Conservation (phyloP, 495 filamentous ascomycete species). For the Trichoderma orchidacearum region DNA sequence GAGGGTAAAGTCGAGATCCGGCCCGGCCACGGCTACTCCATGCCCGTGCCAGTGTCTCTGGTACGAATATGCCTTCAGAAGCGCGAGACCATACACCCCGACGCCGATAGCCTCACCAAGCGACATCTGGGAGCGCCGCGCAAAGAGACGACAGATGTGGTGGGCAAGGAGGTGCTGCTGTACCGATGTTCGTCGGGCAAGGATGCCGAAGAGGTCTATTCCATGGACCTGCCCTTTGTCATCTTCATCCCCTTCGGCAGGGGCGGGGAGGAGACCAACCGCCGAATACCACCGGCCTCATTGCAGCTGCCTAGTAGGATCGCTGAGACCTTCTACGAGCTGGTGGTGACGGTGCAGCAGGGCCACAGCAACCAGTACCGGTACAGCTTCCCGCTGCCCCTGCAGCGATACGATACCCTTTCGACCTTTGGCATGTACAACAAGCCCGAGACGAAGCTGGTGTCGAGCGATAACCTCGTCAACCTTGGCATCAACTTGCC, state of each 20-base stretch:
- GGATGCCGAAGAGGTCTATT: constrained; percentile 74
- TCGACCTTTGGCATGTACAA: constrained; percentile 99
- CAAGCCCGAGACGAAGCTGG: constrained; percentile 75
- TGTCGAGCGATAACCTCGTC: constrained; percentile 78
- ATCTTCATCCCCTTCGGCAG: constrained; percentile 93
- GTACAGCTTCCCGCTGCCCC: constrained; percentile 81
- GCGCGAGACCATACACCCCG: constrained; percentile 91
- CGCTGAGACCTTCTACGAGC: constrained; percentile 92
- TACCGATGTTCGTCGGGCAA: constrained; percentile 74
- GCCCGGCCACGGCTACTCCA: constrained; percentile 66
- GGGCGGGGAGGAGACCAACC: constrained; percentile 73
- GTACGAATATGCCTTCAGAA: constrained; percentile 89
- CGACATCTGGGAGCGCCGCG: constrained; percentile 84
- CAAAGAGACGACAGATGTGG: constrained; percentile 80
- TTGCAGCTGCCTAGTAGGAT: constrained; percentile 81
- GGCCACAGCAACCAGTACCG: constrained; percentile 73
- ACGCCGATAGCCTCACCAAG: constrained; percentile 84
- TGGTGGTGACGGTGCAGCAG: constrained; percentile 92
- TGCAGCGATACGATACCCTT: constrained; percentile 85
- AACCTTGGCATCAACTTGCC: constrained; percentile 83
- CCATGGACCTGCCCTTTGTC: constrained; percentile 97
- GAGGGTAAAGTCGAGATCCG: constrained; percentile 98
- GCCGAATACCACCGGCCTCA: constrained; percentile 83
- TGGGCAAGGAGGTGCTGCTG: constrained; percentile 89
- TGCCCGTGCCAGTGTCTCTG: constrained; percentile 79